Evolutionary conservation across 352 stramenopile genomes (phyloP), one percentile per base, ranked within the genome.

Genomic region (Pythium vanterpoolii): DNA sequence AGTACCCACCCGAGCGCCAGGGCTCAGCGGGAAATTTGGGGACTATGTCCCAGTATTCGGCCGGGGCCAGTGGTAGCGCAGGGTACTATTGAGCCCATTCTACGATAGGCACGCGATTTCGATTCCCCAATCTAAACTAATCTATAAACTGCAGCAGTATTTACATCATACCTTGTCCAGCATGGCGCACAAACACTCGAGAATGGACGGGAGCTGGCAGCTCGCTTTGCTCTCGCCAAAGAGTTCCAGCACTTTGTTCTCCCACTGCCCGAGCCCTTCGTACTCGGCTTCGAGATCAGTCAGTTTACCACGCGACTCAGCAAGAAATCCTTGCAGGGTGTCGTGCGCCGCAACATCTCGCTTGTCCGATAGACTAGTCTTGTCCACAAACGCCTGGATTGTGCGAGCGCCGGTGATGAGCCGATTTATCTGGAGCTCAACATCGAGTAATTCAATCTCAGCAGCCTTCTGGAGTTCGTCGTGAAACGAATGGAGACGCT

Each of bases 191-290:
- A 87, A 30, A 5, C 83, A 60, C 21, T 79, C 63, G 10, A 82
- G 55, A 42, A 90, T 77, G 18, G 73, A 46, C 11, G 77, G 67
- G 30, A 89, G 79, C 52, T 84, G 71, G 54, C 77, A 89, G 5
- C 62, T 83, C 11, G 76, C 82, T 50, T 80, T 86, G 66, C 71
- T 88, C 53, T 91, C 82, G 19, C 82, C 74, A 57, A 91, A 89
- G 9, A 85, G 62, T 28, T 49, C 60, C 21, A 91, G 45, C 31
- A 91, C 54, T 42, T 88, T 89, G 61, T 84, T 77, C 51, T 73
- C 71, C 72, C 72, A 88, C 23, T 69, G 60, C 11, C 82, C 77
- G 61, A 91, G 78, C 14, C 60, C 66, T 56, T 91, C 82, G 42
- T 77, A 86, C 50, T 91, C 82, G 28, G 33, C 69, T 59, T 91